Evolutionary conservation across 345 rosid genomes (phyloP).

Genomic region (Aegle marmelos): DNA sequence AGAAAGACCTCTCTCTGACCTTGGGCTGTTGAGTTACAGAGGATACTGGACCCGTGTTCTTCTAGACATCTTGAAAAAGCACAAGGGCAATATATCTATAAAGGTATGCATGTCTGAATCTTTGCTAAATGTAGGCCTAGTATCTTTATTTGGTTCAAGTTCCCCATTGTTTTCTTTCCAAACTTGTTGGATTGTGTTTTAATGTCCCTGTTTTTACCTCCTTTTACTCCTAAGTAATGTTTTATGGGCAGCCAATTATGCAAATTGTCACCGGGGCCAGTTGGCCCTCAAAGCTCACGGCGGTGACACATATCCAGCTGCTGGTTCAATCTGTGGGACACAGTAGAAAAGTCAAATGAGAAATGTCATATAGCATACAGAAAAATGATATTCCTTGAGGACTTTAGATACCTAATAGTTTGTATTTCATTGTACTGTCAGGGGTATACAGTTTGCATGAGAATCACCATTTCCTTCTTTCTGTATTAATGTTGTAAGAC

Average conservation of each 20-base stretch:
- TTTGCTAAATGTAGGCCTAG: background rate
- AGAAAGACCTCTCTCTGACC: slow-evolving; percentile 97
- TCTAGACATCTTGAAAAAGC: slow-evolving; percentile 93
- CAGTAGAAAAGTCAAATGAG: background rate
- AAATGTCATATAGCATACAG: background rate
- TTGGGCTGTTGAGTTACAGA: slow-evolving; percentile 91
- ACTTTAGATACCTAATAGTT: background rate
- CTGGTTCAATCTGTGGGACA: background rate
- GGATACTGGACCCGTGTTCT: slow-evolving; percentile 98
- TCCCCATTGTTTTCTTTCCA: background rate
- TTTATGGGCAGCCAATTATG: background rate
- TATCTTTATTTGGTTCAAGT: background rate
- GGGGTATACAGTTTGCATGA: background rate
- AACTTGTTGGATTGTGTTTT: background rate
- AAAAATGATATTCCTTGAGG: background rate
- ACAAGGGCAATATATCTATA: slow-evolving; percentile 97
- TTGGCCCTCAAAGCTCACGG: no score
- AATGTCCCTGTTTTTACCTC: background rate
- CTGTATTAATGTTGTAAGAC: background rate
- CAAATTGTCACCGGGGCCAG: no score
- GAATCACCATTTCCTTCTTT: background rate
- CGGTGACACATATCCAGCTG: no score
- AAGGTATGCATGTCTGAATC: slow-evolving; percentile 47
- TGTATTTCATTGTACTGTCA: background rate
- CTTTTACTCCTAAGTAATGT: background rate